A percentile compares a stretch with the other conserved stretches of the same genome.
Evolutionary conservation across 2,329 filamentous ascomycete genomes (phyloP).

Genomic region (Penicillium occitanis): DNA sequence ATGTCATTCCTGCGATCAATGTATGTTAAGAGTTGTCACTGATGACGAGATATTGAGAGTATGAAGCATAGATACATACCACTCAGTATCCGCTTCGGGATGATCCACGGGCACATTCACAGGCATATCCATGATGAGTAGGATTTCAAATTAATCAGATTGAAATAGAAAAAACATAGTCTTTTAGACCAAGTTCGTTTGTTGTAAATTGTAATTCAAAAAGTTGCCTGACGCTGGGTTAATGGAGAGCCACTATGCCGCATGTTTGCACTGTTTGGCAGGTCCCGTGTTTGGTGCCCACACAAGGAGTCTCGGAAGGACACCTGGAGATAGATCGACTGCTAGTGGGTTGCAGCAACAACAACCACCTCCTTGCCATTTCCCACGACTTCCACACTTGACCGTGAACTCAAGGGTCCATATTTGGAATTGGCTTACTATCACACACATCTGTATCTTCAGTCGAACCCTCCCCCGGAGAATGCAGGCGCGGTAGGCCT

Average conservation of each 20-base stretch:
- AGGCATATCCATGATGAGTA: slow-evolving; percentile 53
- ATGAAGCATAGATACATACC: slow-evolving; percentile 53
- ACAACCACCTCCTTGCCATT: slow-evolving; percentile 10
- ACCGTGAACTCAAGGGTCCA: neutral
- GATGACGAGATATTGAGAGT: neutral
- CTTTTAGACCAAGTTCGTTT: neutral
- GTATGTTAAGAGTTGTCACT: slow-evolving; percentile 22
- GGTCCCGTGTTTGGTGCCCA: slow-evolving; percentile 25
- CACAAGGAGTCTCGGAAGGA: slow-evolving; percentile 40
- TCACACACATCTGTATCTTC: neutral
- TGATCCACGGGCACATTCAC: slow-evolving; percentile 77
- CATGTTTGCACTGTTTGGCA: slow-evolving; percentile 43
- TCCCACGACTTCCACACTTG: neutral
- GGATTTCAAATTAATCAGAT: slow-evolving; percentile 7
- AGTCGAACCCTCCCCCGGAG: slow-evolving; percentile 23
- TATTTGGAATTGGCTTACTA: neutral
- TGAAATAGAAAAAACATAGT: neutral
- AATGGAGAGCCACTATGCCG: slow-evolving; percentile 28
- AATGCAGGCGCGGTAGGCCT: slow-evolving; percentile 35
- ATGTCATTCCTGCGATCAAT: slow-evolving; percentile 83
- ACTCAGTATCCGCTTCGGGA: slow-evolving; percentile 97
- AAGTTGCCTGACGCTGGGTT: slow-evolving; percentile 11
- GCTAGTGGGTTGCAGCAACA: slow-evolving; percentile 10
- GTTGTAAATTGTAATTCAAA: neutral
- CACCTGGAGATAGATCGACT: slow-evolving; percentile 35